Evolutionary conservation across 2,329 filamentous ascomycete species (phyloP).

Genomic region (Pseudocercospora crystallina): DNA sequence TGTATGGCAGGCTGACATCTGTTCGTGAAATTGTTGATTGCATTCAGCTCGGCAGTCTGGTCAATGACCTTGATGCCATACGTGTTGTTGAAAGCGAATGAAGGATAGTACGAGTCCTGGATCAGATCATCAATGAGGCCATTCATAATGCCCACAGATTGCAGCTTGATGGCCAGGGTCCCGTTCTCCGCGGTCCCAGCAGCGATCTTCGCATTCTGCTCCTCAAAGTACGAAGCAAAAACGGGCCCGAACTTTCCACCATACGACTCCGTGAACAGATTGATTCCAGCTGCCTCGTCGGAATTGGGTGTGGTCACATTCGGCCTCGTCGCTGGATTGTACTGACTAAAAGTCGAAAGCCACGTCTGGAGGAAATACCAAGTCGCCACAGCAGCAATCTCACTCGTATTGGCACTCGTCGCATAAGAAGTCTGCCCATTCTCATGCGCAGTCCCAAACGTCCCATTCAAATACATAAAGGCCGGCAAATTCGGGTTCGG

Average conservation of each 20-base stretch:
- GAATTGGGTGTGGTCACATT: slow-evolving; percentile 53
- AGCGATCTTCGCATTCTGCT: slow-evolving; percentile 60
- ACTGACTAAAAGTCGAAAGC: slow-evolving; percentile 45
- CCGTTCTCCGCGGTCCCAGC: slow-evolving; percentile 51
- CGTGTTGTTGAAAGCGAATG: slow-evolving; percentile 63
- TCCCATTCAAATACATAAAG: slow-evolving; percentile 59
- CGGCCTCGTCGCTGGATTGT: slow-evolving; percentile 42
- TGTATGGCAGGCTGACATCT: slow-evolving; percentile 30
- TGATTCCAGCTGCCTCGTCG: slow-evolving; percentile 43
- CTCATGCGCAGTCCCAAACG: slow-evolving; percentile 58
- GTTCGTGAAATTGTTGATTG: slow-evolving; percentile 48
- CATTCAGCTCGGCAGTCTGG: slow-evolving; percentile 49
- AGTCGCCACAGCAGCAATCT: slow-evolving; percentile 46
- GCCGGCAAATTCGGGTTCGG: slow-evolving; percentile 16
- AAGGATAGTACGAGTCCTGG: slow-evolving; percentile 58
- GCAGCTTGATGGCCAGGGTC: slow-evolving; percentile 61
- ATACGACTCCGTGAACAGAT: slow-evolving; percentile 59
- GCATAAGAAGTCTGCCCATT: slow-evolving; percentile 16
- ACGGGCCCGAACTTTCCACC: slow-evolving; percentile 66
- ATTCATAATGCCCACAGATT: slow-evolving; percentile 68
- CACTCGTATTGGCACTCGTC: slow-evolving; percentile 36
- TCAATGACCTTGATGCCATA: slow-evolving; percentile 63
- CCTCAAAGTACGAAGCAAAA: slow-evolving; percentile 58
- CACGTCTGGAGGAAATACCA: slow-evolving; percentile 67
- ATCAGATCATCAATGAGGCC: slow-evolving; percentile 66